Conservation (phyloP, 2,329 filamentous ascomycete genomes). For the Lomentospora prolificans region DNA sequence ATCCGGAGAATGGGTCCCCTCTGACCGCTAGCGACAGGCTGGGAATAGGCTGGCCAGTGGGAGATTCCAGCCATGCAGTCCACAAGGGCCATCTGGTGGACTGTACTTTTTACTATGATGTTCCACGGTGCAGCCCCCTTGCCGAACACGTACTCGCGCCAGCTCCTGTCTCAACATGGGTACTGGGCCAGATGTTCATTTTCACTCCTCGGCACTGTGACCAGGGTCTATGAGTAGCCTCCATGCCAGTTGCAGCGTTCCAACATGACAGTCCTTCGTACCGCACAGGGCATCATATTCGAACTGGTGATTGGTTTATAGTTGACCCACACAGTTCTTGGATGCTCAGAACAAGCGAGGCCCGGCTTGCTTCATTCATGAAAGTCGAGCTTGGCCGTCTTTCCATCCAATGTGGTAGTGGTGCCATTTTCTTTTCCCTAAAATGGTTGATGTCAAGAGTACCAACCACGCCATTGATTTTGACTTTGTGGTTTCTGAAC, state of each 20-base stretch:
- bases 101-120: neutral
- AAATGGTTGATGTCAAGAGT: too few relatives aligned
- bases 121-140: neutral
- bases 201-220: neutral
- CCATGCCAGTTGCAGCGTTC: neutral
- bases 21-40: neutral
- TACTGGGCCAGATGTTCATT: neutral
- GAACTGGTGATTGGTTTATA: neutral
- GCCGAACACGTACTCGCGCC: neutral
- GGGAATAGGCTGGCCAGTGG: neutral
- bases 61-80: neutral
- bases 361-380: too few relatives aligned
- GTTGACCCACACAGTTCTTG: neutral
- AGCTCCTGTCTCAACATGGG: neutral
- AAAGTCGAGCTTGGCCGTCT: too few relatives aligned
- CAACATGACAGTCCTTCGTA: neutral
- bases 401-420: neutral
- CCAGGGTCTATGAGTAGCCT: neutral
- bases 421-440: neutral
- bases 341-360: too few relatives aligned
- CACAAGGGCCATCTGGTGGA: neutral
- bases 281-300: neutral
- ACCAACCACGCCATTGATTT: neutral
- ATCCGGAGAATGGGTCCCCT: neutral
- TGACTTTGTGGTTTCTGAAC: neutral